Base-by-base conservation (phyloP, 345 rosid species). In the Hibiscus syriacus region DNA sequence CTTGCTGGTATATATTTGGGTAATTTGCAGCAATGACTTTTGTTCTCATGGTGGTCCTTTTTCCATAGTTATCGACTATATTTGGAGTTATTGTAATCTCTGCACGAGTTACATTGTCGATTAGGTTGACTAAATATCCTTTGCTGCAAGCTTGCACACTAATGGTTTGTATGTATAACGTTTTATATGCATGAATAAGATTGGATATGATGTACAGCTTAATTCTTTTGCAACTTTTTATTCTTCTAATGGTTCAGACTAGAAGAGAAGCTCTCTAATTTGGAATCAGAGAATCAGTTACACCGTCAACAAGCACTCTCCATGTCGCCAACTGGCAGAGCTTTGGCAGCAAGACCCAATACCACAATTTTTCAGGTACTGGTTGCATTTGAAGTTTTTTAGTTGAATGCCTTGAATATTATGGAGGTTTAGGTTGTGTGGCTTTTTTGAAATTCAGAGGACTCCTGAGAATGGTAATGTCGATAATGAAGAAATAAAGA, bases 201-300 rank as follows among this genome's bases (percentile, higher is more conserved):
- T 6, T 53, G 25, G 27, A 38, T 10, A 26, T 11, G 19, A 19
- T 30, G 45, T 2, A 25, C 4, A 63, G 19, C 13, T 63, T 29
- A 8, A 53, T 12, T n/a, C 29, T 10, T 43, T 9, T 49, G 32
- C 30, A 64, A 64, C 50, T 7, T 16, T 41, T 45, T 63, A 16
- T 61, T 64, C 57, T 39, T 36, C 52, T 55, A 30, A 32, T 64
- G 60, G 22, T 68, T 66, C 82, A 88, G 95, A 72, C 64, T 88
- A 41, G 84, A 79, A 78, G 96, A 94, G 74, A 94, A 86, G 79
- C 82, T 86, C 66, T 83, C 89, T 58, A 94, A 87, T 77, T 81
- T 87, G 76, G 96, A 87, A 80, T 89, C 96, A 45, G 99, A 94
- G 82, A 94, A 84, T 71, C 87, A 94, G 80, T 84, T 94, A 71